Evolutionary conservation across 768 basidiomycete species (phyloP).

Genomic region (Mycena polygramma): DNA sequence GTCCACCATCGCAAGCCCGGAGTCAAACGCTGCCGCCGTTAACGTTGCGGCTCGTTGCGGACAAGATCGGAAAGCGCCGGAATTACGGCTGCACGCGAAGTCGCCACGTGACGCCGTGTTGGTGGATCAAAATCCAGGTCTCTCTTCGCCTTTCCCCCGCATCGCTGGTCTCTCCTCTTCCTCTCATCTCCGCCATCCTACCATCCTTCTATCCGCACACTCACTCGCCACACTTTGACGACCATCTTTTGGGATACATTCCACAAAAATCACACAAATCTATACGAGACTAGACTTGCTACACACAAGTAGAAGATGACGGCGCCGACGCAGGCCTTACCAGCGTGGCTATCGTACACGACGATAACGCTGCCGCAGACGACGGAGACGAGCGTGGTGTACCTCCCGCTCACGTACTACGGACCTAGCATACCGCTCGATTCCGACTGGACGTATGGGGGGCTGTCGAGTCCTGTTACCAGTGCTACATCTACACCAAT

Average conservation of each 20-base stretch:
- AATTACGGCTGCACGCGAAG: no score
- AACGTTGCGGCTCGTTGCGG: no score
- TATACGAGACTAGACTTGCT: background rate
- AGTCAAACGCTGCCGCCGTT: no score
- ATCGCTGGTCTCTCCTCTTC: background rate
- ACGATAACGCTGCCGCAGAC: slow-evolving; percentile 64
- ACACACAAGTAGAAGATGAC: slow-evolving; percentile 53
- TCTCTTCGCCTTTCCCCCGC: background rate
- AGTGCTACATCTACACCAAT: slow-evolving; percentile 41
- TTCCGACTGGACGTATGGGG: slow-evolving; percentile 80
- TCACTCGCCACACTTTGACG: background rate
- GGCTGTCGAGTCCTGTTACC: slow-evolving; percentile 72
- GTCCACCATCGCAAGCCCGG: no score
- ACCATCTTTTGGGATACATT: background rate
- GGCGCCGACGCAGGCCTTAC: slow-evolving; percentile 74
- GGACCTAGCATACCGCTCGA: slow-evolving; percentile 87
- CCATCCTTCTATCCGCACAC: background rate
- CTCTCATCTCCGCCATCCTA: background rate
- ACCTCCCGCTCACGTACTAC: slow-evolving; percentile 83
- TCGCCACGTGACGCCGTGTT: no score
- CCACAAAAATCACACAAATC: background rate
- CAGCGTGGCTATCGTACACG: slow-evolving; percentile 79
- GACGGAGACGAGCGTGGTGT: slow-evolving; percentile 69
- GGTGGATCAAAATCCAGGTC: no score
- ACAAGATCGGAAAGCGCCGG: no score